These are phyloP conservation scores for Tolypocladium pustulatum DNA, from an alignment of 2,329 filamentous ascomycete genomes.

Conservation along the genomic window DNA sequence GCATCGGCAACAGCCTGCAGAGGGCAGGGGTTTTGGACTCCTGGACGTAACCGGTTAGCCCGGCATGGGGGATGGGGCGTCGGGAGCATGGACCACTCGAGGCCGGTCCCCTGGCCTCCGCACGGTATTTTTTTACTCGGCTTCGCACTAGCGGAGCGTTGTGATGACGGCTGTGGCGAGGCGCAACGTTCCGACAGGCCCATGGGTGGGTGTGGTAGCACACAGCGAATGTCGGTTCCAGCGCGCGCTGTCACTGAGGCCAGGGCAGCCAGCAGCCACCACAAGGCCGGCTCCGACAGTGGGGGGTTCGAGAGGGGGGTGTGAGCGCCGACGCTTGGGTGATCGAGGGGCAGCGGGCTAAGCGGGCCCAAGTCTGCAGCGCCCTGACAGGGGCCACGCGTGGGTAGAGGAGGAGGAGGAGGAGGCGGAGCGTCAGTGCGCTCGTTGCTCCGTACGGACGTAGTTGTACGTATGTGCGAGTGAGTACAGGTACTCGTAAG, in stretches of 20 bases:
- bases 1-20: constrained; percentile 3
- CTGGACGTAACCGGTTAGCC: background rate
- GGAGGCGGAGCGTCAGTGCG: background rate
- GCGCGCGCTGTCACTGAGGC: background rate
- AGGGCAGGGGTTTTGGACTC: background rate
- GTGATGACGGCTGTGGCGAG: background rate
- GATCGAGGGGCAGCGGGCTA: background rate
- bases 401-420: background rate
- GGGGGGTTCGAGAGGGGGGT: background rate
- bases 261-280: background rate
- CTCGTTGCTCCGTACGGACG: too few relatives aligned
- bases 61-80: background rate
- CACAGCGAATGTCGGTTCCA: background rate
- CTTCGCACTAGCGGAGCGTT: background rate
- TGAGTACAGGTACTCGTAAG: too few relatives aligned
- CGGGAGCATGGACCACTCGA: background rate
- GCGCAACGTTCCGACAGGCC: background rate
- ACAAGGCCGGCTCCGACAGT: background rate
- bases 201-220: background rate
- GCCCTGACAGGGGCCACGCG: background rate
- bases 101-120: background rate
- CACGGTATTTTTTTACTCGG: background rate
- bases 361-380: background rate
- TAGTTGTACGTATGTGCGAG: too few relatives aligned
- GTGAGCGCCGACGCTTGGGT: background rate